Evolutionary conservation across 352 stramenopile species (phyloP), one percentile per base, ranked within the genome.

Genomic region (Pythium insidiosum): DNA sequence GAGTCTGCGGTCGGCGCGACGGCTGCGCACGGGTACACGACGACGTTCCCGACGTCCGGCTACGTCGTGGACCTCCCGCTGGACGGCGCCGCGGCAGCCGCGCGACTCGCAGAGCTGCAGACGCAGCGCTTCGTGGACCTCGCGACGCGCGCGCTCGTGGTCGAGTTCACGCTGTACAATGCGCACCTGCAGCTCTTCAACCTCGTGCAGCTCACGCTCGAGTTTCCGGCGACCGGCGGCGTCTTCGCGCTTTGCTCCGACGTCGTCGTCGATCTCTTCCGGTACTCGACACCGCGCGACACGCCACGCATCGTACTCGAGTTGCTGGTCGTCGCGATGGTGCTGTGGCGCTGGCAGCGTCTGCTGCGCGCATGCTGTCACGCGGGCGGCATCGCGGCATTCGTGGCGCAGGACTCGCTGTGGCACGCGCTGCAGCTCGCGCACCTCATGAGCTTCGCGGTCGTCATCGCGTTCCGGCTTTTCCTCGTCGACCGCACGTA

Each of bases 161-260:
- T 86, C 18, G 73, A 88, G 26, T 63, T 82, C 29, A 81, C 69
- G 6, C 34, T 84, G 19, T 88, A 67, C 55, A 83, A 86, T 44
- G 60, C 70, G 6, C 81, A 83, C 46, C 37, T 79, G 20, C 62
- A 78, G 47, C 66, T 88, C 1, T 82, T 88, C 51, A 73, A 75
- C 38, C 54, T 71, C 5, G 64, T 88, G 7, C 56, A 78, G 36
- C 49, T 84, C 13, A 55, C 77, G 16, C 29, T 83, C 34, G 75
- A 88, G 37, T 84, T 88, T 46, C 75, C 73, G 0, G 51, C 75
- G 18, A 79, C 66, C 2, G 75, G 75, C 10, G 73, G 75, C 7
- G 58, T 65, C 6, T 75, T 68, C 47, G 59, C 73, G 3, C 50
- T 62, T 12, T 63, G 81, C 22, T 63, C 63, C 1, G 70, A 83